These are phyloP conservation scores for Lachancea sp. DNA, from an alignment of 805 yeast species.

Conservation along the genomic window DNA sequence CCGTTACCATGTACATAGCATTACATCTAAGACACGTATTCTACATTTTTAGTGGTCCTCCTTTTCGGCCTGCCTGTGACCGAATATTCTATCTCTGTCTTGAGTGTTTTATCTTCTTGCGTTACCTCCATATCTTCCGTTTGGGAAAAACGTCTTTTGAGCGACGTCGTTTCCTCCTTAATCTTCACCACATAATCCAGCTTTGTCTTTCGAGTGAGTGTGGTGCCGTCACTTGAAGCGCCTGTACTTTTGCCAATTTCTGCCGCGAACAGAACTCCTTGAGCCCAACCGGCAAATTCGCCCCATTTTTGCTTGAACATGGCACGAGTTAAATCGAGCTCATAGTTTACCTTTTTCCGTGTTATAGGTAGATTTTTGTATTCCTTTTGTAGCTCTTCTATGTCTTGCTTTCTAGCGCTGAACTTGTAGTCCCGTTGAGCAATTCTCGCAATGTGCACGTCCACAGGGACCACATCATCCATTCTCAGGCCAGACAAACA, in stretches of 20 bases:
- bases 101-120: neutral
- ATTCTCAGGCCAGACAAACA: constrained; percentile 54
- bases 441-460: constrained; percentile 89
- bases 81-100: constrained; percentile 19
- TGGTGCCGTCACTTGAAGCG: constrained; percentile 35
- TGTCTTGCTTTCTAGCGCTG: constrained; percentile 27
- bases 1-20: constrained; percentile 3
- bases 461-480: constrained; percentile 86
- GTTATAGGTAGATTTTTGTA: constrained; percentile 24
- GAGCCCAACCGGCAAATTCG: constrained; percentile 96
- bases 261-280: constrained; percentile 84
- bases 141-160: neutral
- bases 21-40: constrained; percentile 2
- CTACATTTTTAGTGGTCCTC: constrained; percentile 6
- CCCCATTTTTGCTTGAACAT: constrained; percentile 75
- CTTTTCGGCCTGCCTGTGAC: constrained; percentile 24
- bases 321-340: constrained; percentile 44
- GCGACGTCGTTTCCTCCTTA: neutral
- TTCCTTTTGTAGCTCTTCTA: constrained; percentile 26
- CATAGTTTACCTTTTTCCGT: constrained; percentile 29
- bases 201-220: constrained; percentile 19
- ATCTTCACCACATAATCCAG: constrained; percentile 1
- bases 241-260: constrained; percentile 77
- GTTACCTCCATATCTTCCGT: constrained; percentile 1
- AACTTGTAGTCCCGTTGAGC: constrained; percentile 76